Base-by-base conservation (phyloP, 352 stramenopile genomes). In the Thalassiosira hispida region DNA sequence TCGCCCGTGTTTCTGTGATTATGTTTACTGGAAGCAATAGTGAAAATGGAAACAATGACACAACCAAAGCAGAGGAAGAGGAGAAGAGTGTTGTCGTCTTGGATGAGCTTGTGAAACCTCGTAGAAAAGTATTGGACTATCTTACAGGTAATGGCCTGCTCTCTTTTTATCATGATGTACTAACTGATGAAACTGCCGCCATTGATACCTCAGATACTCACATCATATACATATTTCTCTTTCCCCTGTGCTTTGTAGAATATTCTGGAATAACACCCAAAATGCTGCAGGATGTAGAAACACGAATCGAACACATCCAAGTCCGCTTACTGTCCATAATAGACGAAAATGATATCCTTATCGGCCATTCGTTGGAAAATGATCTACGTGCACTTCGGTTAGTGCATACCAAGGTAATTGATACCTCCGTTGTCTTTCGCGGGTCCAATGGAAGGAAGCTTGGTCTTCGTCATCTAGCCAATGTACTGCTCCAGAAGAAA, bases 341-440 rank as follows among this genome's bases (percentile, higher is more conserved):
- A 60, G 33, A 79, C 53, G 73, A 77, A 64, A 72, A 84, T 40
- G 88, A 93, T 69, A 85, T 93, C 33, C 27, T 93, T 22, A 68
- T 93, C 27, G 88, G 86, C 1, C 88, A 93, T 80, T 93, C 88
- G 6, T 67, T 91, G 11, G 88, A 93, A 76, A 93, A 93, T 73
- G 88, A 93, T 79, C 68, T 93, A 14, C 79, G 60, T 38, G 88
- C 86, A 35, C 57, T 86, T 14, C 72, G 74, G 23, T 77, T 86
- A 29, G 64, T 91, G 18, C 88, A 93, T 71, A 40, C 55, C 31
- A 81, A 77, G 22, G 49, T 90, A 6, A 73, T 92, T 31, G 88
- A 93, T 63, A 93, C 88, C 14, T 73, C 86, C 27, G 63, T 93
- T 0, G 2, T 93, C 2, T 93, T 93, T 81, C 73, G 73, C 49